These are phyloP conservation scores for Aspergillus piperis DNA, from an alignment of 2,329 filamentous ascomycete genomes.

Conservation along the genomic window DNA sequence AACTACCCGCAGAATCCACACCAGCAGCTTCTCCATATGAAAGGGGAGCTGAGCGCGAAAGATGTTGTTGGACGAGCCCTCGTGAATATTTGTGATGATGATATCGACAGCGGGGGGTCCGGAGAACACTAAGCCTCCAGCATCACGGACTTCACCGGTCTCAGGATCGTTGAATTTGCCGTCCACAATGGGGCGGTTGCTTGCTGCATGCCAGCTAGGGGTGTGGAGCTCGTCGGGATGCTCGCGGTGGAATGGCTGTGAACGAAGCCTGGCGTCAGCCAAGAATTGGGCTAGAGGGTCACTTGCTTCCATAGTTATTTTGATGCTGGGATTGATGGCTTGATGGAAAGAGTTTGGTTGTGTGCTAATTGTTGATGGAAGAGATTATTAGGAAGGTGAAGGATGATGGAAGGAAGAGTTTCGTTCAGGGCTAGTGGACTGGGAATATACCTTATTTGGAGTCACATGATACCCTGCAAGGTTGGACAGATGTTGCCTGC, in stretches of 20 bases:
- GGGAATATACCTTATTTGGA: not conserved
- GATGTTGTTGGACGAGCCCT: not conserved
- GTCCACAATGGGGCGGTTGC: not conserved
- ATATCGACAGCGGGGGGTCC: not conserved
- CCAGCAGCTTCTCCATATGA: not conserved
- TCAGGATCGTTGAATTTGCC: not conserved
- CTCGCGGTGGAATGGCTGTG: not conserved
- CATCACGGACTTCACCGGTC: not conserved
- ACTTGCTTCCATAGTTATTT: not conserved
- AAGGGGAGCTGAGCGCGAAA: not conserved
- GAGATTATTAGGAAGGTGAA: not conserved
- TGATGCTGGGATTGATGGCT: not conserved
- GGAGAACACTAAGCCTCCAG: not conserved
- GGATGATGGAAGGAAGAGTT: not conserved
- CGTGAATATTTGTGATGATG: not conserved
- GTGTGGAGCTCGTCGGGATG: not conserved
- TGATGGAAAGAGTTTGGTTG: not conserved
- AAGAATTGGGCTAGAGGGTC: too few relatives aligned
- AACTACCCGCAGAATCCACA: not conserved
- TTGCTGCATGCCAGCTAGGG: not conserved
- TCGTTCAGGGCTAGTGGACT: not conserved
- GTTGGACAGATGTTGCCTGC: not conserved
- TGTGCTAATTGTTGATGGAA: not conserved
- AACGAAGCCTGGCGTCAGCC: too few relatives aligned
- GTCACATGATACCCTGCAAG: not conserved